A percentile compares a stretch with the other conserved stretches of the same genome.
Conservation (phyloP, 805 yeast species). For the Millerago galiae region DNA sequence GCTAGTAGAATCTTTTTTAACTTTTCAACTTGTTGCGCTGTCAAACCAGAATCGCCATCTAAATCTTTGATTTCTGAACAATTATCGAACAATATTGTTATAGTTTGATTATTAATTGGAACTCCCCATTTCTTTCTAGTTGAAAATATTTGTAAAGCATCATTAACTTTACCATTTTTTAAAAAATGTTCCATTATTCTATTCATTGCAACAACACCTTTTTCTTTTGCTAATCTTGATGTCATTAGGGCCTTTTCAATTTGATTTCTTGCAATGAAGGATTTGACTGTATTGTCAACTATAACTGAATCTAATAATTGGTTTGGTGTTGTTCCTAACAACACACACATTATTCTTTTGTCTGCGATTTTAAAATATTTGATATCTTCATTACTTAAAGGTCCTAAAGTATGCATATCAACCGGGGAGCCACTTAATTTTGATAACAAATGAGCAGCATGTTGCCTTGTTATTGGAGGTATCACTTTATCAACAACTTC, state of each 20-base stretch:
- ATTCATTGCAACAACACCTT: conserved; percentile 59
- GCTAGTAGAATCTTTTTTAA: conserved; percentile 28
- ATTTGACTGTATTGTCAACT: conserved; percentile 47
- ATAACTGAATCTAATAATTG: conserved; percentile 53
- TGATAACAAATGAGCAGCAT: conserved; percentile 19
- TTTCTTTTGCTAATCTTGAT: conserved; percentile 38
- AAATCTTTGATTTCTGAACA: conserved; percentile 28
- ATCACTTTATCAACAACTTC: background rate
- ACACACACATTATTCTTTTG: conserved; percentile 40
- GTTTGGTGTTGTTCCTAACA: conserved; percentile 53
- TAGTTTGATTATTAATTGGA: conserved; percentile 41
- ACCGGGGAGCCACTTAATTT: conserved; percentile 18
- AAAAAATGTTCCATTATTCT: conserved; percentile 48
- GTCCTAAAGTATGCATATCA: conserved; percentile 27
- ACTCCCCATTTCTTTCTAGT: conserved; percentile 60
- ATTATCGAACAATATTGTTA: conserved; percentile 41
- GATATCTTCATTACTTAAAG: conserved; percentile 29
- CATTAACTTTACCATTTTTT: conserved; percentile 32
- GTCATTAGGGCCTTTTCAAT: conserved; percentile 46
- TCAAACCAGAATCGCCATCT: conserved; percentile 20
- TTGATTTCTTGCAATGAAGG: conserved; percentile 45
- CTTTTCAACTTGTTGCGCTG: conserved; percentile 28
- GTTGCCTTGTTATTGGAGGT: conserved; percentile 17
- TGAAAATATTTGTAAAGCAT: conserved; percentile 44
- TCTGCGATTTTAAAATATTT: conserved; percentile 30